A percentile compares a stretch with the other conserved stretches of the same genome.
These are phyloP conservation scores for Gymnopus androsaceus DNA, from an alignment of 1,284 basidiomycete species.

Conservation along the genomic window DNA sequence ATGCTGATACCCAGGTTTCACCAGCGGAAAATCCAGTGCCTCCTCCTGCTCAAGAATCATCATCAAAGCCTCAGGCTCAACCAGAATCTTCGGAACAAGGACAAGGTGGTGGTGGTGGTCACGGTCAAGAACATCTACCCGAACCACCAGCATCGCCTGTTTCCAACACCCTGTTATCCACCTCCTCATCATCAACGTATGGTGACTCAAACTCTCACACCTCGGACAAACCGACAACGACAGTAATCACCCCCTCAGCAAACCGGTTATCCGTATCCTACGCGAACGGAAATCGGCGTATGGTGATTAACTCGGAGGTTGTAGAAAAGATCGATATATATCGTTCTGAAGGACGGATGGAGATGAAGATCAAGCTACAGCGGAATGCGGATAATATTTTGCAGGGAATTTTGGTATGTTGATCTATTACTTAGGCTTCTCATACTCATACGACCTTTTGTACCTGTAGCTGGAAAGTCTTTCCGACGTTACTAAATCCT, in stretches of 20 bases:
- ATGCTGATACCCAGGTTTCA: conserved; percentile 41
- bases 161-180: conserved; percentile 53
- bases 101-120: too few relatives aligned
- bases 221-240: conserved; percentile 12
- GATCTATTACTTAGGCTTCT: neutral
- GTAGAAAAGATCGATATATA: conserved; percentile 82
- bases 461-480: conserved; percentile 69
- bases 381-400: conserved; percentile 57
- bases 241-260: conserved; percentile 64
- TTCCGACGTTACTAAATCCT: conserved; percentile 71
- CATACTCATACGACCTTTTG: conserved; percentile 17
- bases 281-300: conserved; percentile 81
- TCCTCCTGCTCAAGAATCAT: neutral
- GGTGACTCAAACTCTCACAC: conserved; percentile 24
- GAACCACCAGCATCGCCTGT: conserved; percentile 58
- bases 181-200: conserved; percentile 49
- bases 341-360: conserved; percentile 83
- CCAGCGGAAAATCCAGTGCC: neutral
- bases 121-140: conserved; percentile 50
- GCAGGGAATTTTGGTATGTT: conserved; percentile 74
- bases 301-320: conserved; percentile 88
- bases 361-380: conserved; percentile 69
- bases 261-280: conserved; percentile 94
- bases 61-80: conserved; percentile 40
- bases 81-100: conserved; percentile 18